Base-by-base conservation (phyloP, 140 eudicot species). In the Flaveria floridana region DNA sequence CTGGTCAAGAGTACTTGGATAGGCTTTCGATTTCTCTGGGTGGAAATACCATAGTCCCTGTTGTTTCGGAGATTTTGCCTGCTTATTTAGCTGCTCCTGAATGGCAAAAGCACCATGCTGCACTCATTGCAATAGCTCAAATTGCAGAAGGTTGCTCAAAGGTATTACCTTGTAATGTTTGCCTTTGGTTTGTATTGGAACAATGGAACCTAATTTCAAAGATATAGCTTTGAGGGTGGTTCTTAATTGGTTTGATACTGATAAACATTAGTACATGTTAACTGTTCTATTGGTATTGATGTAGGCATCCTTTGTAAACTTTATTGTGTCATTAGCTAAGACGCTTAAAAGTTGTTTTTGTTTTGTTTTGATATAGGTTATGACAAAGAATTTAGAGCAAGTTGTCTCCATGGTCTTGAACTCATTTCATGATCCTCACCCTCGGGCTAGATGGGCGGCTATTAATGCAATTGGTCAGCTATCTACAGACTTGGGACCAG, bases 361-460 rank as follows among this genome's bases (percentile, higher is more conserved):
- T 21, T 26, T 39, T 66, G 4, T 28, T 9, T 25, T 76, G 61
- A 48, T 74, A 50, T 55, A 87, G 94, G 89, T 88, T 46, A 88
- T 88, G 94, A 82, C 61, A n/a, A 88, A 88, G 75, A 88, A 74
- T 63, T 75, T 88, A 77, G 94, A 88, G 70, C 94, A 82, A 70
- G 88, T 88, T 16, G 86, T 88, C 10, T 78, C 80, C 4, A 88
- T 88, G 94, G 86, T 88, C 2, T 68, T 88, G 81, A 88, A 75
- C 73, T 83, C 94, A 15, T 88, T 88, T 70, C 88, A 83, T 73
- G 85, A 88, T 76, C 86, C 88, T 39, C 90, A 88, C 39, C 90
- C 94, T 30, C 90, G 94, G 52, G 94, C 85, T 52, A 80, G 94
- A 68, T 88, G 94, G 94, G 90, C 94, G 0, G 90, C 94, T 62